These are phyloP conservation scores for Pyrus bretschneideri DNA, from an alignment of 306 rosid genomes.

Conservation along the genomic window DNA sequence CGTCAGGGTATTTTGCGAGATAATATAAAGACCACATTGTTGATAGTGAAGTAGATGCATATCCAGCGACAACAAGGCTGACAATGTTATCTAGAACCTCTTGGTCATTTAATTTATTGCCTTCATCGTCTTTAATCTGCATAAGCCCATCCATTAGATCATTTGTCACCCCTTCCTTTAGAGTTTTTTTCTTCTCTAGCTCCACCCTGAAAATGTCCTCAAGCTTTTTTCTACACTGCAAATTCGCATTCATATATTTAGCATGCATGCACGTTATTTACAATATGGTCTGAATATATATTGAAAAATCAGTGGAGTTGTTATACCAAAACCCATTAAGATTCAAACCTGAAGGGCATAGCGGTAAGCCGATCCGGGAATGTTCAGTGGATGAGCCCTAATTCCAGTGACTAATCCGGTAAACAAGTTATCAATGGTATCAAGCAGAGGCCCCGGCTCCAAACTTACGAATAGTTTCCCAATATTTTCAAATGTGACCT, in stretches of 20 bases:
- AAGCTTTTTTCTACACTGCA: conserved; percentile 30
- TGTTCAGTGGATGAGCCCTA: conserved; percentile 34
- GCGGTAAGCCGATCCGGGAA: conserved; percentile 33
- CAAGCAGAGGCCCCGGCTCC: conserved; percentile 13
- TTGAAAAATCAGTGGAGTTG: no score
- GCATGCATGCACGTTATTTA: no score
- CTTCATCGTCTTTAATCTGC: conserved; percentile 33
- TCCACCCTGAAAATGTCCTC: conserved; percentile 29
- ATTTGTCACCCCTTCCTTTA: not conserved
- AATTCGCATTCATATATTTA: not conserved
- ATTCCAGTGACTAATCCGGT: conserved; percentile 17
- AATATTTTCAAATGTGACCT: conserved; percentile 24
- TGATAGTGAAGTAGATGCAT: conserved; percentile 20
- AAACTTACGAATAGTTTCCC: conserved; percentile 16
- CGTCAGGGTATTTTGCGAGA: conserved; percentile 32
- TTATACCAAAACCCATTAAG: no score
- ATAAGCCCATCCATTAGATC: conserved; percentile 51
- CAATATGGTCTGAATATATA: no score
- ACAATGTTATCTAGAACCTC: conserved; percentile 43
- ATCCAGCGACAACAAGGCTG: conserved; percentile 28
- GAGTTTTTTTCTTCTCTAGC: conserved; percentile 28
- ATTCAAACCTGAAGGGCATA: no score
- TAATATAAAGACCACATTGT: conserved; percentile 35
- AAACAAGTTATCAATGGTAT: conserved; percentile 7
- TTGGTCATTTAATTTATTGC: conserved; percentile 24